Conservation (phyloP, 2,329 filamentous ascomycete species). For the Aspergillus terreus region DNA sequence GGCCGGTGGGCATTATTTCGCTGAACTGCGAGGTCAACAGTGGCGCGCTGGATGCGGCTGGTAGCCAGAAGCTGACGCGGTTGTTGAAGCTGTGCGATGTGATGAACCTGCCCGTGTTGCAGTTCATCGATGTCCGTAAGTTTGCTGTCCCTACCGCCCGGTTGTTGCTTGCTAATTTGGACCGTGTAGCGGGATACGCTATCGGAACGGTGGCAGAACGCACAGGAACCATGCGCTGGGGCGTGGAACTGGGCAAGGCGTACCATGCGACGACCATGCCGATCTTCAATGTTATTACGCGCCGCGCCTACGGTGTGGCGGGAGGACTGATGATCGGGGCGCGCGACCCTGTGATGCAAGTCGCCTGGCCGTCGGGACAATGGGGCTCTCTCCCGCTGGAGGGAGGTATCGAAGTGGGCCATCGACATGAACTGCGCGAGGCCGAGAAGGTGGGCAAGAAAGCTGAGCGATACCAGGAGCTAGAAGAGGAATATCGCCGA, state of each 20-base stretch:
- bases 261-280: conserved; percentile 62
- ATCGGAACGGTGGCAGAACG: conserved; percentile 62
- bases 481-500: conserved; percentile 58
- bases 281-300: conserved; percentile 60
- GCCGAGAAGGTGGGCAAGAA: conserved; percentile 50
- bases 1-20: conserved; percentile 57
- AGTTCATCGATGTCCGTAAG: conserved; percentile 59
- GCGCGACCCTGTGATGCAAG: conserved; percentile 57
- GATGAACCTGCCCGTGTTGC: conserved; percentile 61
- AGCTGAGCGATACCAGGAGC: conserved; percentile 51
- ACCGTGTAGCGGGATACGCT: conserved; percentile 51
- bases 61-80: conserved; percentile 58
- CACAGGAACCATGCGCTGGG: conserved; percentile 62
- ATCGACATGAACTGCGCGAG: conserved; percentile 57
- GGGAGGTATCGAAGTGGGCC: conserved; percentile 62
- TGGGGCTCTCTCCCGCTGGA: conserved; percentile 62
- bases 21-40: conserved; percentile 60
- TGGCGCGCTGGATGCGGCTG: conserved; percentile 58
- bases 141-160: conserved; percentile 5
- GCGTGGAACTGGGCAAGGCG: conserved; percentile 57
- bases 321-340: conserved; percentile 63
- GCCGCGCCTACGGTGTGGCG: conserved; percentile 61
- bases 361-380: conserved; percentile 62
- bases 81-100: conserved; percentile 63
- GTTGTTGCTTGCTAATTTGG: background rate